Evolutionary conservation across 1,284 basidiomycete species (phyloP), one percentile per base, ranked within the genome.

Genomic region (Cutaneotrichosporon sp.): DNA sequence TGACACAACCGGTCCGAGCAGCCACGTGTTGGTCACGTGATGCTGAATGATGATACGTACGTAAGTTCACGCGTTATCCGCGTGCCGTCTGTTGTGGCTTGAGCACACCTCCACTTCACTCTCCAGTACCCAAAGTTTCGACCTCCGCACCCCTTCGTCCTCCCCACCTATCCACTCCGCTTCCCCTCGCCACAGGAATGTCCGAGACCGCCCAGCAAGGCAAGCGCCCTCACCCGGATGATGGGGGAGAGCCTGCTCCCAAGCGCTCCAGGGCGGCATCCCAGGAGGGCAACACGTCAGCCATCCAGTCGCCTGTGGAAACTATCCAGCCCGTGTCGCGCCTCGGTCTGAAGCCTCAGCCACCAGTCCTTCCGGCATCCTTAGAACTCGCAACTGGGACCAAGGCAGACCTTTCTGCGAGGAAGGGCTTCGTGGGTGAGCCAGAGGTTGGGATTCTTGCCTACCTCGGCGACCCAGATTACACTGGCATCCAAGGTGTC

Each of bases 391-490:
- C 72, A 25, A 73, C 69, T 13, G 75, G 75, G 4, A 50, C 58
- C 2, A 70, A 73, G 56, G 34, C 66, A 2, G 74, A 77, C 55
- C 54, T 74, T 54, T 47, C 61, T 3, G 62, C 60, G 1, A 59
- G 69, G 24, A 62, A 63, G 11, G 74, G 75, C 1, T 73, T 74
- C 68, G 85, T 92, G 38, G 80, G 87, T 59, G 92, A 97, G 77
- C 82, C 83, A 8, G 89, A 95, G 72, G 94, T 95, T 54, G 94
- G 94, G 1, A 95, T 97, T 60, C 90, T 90, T 9, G 89, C 92
- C 71, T 97, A 94, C 78, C 86, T 92, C 65, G 87, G 87, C 13
- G 82, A 83, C 24, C 84, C 85, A 61, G 84, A 88, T n/a, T 83
- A 87, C 5, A 84, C 85, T 67, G 88, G 73, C 13, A 67, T 97